phyloP scores from a whole-genome alignment of 495 filamentous ascomycete species.

The Cenococcum geophilum region DNA sequence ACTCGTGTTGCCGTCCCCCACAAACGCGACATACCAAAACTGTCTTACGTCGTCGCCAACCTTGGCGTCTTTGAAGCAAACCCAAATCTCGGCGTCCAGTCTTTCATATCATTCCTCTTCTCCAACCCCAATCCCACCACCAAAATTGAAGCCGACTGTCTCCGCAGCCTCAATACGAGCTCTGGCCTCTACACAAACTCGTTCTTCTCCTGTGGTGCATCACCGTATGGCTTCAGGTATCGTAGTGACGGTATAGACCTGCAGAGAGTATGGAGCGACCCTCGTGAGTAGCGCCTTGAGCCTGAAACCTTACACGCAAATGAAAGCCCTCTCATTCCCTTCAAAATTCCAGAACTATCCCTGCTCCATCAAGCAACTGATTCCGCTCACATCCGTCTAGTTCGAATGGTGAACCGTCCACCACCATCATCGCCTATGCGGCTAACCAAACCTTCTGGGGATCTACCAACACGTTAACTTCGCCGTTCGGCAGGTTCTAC shows the following conservation, averaged over 20 bases:
- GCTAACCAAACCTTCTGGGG: background rate
- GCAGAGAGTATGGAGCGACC: background rate
- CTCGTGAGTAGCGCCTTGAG: no score
- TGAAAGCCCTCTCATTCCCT: background rate
- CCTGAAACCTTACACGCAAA: background rate
- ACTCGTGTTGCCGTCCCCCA: no score
- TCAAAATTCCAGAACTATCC: background rate
- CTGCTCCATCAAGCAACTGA: background rate
- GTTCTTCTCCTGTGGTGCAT: background rate
- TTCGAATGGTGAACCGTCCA: background rate
- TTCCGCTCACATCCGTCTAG: background rate
- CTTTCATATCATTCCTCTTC: constrained; percentile 12
- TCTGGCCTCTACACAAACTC: background rate
- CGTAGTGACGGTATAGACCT: background rate
- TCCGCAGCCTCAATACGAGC: background rate
- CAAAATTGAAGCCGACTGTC: background rate
- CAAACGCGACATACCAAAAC: no score
- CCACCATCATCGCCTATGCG: background rate
- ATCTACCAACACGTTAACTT: background rate
- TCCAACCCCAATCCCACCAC: constrained; percentile 1
- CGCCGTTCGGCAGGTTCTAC: background rate
- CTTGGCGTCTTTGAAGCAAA: background rate
- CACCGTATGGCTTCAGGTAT: background rate
- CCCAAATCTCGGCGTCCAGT: background rate
- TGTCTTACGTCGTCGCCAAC: background rate